Evolutionary conservation across 768 basidiomycete species (phyloP), one percentile per base, ranked within the genome.

Genomic region (Porphyrellus cyaneotinctus): DNA sequence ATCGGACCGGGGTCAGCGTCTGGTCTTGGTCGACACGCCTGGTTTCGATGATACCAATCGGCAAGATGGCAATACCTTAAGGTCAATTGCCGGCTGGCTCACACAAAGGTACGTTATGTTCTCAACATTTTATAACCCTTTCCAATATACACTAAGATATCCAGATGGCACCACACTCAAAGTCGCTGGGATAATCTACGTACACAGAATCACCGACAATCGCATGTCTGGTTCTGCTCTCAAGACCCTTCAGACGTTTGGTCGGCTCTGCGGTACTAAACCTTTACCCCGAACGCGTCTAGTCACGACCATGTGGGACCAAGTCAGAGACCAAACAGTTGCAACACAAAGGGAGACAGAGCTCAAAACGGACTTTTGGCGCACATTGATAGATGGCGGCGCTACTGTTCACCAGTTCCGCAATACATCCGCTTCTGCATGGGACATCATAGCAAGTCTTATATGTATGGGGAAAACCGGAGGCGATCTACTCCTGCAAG

Each of bases 241-340:
- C 22, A 64, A 59, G 37, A 72, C 70, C 50, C 65, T 74, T 43
- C 53, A 58, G 17, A 51, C 72, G 56, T 72, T 75, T 51, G 54
- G 61, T 20, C 58, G 63, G 23, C 51, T 76, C 15, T 76, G 75
- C 36, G 75, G 74, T 4, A 30, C 58, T 11, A 18, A 53, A 6
- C 59, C 66, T 8, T 45, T 70, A 22, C 58, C 17, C 32, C 71
- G 70, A 23, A 61, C 71, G 5, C 56, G 66, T 17, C 54, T 76
- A 14, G 60, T 69, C n/a, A 75, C 74, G 1, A 75, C 70, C 2
- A 73, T 71, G 68, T 75, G 73, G 75, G 64, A 64, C 41, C 28
- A 9, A 2, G 63, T 60, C 13, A 64, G 45, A 18, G 66, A 66
- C 31, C 28, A 2, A 7, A 9, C 13, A 1, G 15, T 54, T 11